Base-by-base conservation (phyloP, 108 stramenopile genomes). In the Cyclotella choctawhatcheeana region DNA sequence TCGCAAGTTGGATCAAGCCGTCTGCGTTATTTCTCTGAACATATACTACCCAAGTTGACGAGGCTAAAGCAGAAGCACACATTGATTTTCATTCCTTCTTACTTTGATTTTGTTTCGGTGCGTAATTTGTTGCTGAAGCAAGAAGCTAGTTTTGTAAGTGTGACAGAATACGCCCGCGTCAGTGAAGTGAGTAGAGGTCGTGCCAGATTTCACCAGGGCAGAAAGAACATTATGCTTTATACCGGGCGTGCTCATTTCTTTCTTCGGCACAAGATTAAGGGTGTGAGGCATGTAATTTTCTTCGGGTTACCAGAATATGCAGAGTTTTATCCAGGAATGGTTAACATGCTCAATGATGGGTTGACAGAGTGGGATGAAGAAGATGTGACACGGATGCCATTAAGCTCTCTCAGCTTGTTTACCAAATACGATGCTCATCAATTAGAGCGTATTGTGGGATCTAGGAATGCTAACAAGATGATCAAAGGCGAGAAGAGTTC, bases 241-340 rank as follows among this genome's bases (percentile, higher is more conserved):
- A 96, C 96, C 8, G 98, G 98, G 14, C 85, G 98, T 44, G 90
- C 90, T 18, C 96, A 97, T 64, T 98, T 93, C 73, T 98, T 95
- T 70, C 72, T 85, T 29, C 87, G 98, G 0, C 95, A 95, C 65
- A 67, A 55, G 26, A 97, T 98, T 75, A 93, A 95, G 61, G 98
- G 98, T 35, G 90, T 85, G 3, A 70, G 81, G 20, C 93, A 97
- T 83, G 50, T 97, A 16, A 85, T 97, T 59, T 95, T 97, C 68
- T 88, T 94, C 66, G 95, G 96, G 17, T 80, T 97, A 32, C 98
- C 98, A 7, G 98, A 97, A 52, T 85, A 96, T 74, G 81, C 93
- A 1, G 84, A 95, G 54, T 96, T 97, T 59, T 98, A 97, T 73
- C 77, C 96, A 4, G 91, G 88, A 6, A 73, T 96, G 50, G 91